A percentile compares a stretch with the other conserved stretches of the same genome.
Evolutionary conservation across 2,329 filamentous ascomycete species (phyloP).

Genomic region (Lachnellula arida): DNA sequence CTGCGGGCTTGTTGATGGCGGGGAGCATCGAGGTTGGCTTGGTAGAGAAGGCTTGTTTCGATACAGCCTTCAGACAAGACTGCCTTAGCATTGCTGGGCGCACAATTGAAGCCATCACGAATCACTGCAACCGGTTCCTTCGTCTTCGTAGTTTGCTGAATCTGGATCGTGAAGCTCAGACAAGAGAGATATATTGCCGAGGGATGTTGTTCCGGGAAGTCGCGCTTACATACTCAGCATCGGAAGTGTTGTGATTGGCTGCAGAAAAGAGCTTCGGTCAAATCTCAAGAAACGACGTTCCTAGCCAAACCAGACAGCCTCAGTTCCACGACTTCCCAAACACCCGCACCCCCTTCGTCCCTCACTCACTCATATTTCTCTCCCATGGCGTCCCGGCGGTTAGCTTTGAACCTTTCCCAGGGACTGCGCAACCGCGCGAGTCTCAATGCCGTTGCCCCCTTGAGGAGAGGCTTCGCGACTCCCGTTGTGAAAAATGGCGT

Average conservation of each 20-base stretch:
- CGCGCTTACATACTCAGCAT: slow-evolving; percentile 13
- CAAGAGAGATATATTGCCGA: slow-evolving; percentile 4
- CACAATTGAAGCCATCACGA: slow-evolving; percentile 48
- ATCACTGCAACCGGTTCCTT: slow-evolving; percentile 11
- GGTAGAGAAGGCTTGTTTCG: slow-evolving; percentile 41
- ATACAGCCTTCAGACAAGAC: slow-evolving; percentile 37
- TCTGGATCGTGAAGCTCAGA: slow-evolving; percentile 3
- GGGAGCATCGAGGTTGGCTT: slow-evolving; percentile 32
- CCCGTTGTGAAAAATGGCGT: slow-evolving; percentile 63
- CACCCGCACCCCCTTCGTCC: slow-evolving; percentile 8
- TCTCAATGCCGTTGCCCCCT: slow-evolving; percentile 69
- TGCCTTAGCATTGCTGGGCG: slow-evolving; percentile 46
- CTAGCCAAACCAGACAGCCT: background rate
- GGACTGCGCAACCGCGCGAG: slow-evolving; percentile 84
- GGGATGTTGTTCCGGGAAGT: slow-evolving; percentile 8
- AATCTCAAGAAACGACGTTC: slow-evolving; percentile 16
- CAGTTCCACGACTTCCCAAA: slow-evolving; percentile 17
- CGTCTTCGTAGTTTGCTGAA: slow-evolving; percentile 4
- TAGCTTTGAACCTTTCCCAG: slow-evolving; percentile 90
- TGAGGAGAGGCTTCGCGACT: slow-evolving; percentile 86
- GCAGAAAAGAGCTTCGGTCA: slow-evolving; percentile 19
- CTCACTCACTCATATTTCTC: slow-evolving; percentile 22
- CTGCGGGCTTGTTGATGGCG: slow-evolving; percentile 29
- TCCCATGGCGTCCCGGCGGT: slow-evolving; percentile 89
- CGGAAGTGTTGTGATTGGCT: slow-evolving; percentile 21